A percentile compares a stretch with the other conserved stretches of the same genome.
These are phyloP conservation scores for Xerocomellus intermedius DNA, from an alignment of 768 basidiomycete species.

Conservation along the genomic window DNA sequence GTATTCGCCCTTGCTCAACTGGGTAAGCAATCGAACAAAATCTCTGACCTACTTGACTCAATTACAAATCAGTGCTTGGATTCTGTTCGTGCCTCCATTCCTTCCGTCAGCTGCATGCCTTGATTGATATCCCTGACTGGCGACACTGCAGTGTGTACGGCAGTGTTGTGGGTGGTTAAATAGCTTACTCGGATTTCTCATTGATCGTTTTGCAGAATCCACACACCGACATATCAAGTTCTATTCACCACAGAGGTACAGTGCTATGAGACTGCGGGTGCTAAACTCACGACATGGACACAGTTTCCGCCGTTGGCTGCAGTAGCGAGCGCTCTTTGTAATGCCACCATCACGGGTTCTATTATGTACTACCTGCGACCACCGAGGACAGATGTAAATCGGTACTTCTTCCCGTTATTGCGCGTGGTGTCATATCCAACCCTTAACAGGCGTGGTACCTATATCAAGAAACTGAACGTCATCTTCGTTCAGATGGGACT, in stretches of 20 bases:
- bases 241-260: constrained; percentile 6
- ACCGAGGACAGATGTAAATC: constrained; percentile 2
- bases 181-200: no score
- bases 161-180: constrained; percentile 6
- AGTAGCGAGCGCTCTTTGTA: not conserved
- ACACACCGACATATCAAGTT: constrained; percentile 1
- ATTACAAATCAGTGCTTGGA: constrained; percentile 11
- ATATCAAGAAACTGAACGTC: constrained; percentile 12
- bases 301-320: constrained; percentile 10
- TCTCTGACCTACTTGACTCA: not conserved
- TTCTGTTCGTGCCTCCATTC: constrained; percentile 8
- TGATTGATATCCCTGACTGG: not conserved
- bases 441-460: constrained; percentile 2
- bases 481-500: constrained; percentile 22
- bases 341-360: no score
- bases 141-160: not conserved
- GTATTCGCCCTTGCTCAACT: constrained; percentile 10
- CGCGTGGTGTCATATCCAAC: not conserved
- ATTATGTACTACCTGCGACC: not conserved
- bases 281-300: not conserved
- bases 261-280: no score
- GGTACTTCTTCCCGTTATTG: constrained; percentile 2
- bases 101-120: no score
- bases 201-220: constrained; percentile 6
- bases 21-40: constrained; percentile 3